Conservation (phyloP, 352 stramenopile genomes). For the Sclerospora graminicola region DNA sequence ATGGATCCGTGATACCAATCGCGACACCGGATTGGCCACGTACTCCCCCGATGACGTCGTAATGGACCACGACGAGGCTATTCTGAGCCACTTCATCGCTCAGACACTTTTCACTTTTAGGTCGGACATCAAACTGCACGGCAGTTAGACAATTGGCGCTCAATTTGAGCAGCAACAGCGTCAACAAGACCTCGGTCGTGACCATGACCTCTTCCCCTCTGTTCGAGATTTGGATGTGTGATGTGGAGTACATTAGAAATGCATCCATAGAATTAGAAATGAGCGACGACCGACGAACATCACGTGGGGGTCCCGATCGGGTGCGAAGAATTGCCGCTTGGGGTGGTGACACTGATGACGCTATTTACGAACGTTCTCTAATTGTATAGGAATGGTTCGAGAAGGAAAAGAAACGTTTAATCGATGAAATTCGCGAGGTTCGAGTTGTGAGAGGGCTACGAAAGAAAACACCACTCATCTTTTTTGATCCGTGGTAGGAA, state of each 20-base stretch:
- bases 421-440: slow-evolving; percentile 69
- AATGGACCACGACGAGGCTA: slow-evolving; percentile 75
- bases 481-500: too few species aligned
- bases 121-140: slow-evolving; percentile 73
- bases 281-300: slow-evolving; percentile 17
- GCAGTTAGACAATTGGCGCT: slow-evolving; percentile 17
- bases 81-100: slow-evolving; percentile 74
- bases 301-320: slow-evolving; percentile 17
- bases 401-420: slow-evolving; percentile 52
- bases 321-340: slow-evolving; percentile 1
- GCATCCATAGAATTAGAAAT: slow-evolving; percentile 1
- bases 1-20: slow-evolving; percentile 61
- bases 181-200: slow-evolving; percentile 12
- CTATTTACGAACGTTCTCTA: slow-evolving; percentile 1
- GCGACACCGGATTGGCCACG: slow-evolving; percentile 65
- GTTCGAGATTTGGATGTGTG: too few species aligned
- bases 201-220: too few species aligned
- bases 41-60: slow-evolving; percentile 58
- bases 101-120: slow-evolving; percentile 66
- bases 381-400: slow-evolving; percentile 45
- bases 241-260: too few species aligned
- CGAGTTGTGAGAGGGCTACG: background rate
- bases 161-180: slow-evolving; percentile 26
- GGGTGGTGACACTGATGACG: too few species aligned
- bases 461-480: too few species aligned